phyloP scores from a whole-genome alignment of 1,139 yeast species.

The Yamadazyma triangularis region DNA sequence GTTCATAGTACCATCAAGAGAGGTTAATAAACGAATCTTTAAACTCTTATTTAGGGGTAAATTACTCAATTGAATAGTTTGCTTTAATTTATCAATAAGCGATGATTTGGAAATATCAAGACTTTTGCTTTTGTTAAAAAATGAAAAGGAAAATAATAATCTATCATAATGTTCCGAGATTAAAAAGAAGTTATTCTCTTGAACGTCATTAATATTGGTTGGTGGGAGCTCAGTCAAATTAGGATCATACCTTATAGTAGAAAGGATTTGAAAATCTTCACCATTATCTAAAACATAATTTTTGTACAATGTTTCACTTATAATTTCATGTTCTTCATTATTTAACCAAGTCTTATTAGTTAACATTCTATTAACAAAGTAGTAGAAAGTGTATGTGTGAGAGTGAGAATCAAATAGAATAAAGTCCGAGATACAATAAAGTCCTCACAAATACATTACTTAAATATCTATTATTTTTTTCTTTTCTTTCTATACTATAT shows the following conservation, averaged over 20 bases:
- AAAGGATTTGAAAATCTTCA: conserved; percentile 52
- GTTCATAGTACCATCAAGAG: conserved; percentile 43
- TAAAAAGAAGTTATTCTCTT: conserved; percentile 48
- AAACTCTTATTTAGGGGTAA: conserved; percentile 36
- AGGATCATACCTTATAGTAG: conserved; percentile 77
- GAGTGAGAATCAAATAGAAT: too few species aligned
- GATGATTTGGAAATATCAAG: conserved; percentile 38
- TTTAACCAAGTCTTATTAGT: too few species aligned
- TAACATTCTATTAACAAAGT: too few species aligned
- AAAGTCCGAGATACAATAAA: too few species aligned
- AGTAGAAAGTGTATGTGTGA: too few species aligned
- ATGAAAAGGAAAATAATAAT: conserved; percentile 47
- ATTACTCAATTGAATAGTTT: conserved; percentile 28
- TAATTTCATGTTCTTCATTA: background rate
- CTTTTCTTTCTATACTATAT: too few species aligned
- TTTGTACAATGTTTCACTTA: conserved; percentile 4
- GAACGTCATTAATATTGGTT: conserved; percentile 19
- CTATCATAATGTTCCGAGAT: conserved; percentile 62
- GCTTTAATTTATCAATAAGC: conserved; percentile 42
- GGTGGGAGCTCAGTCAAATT: conserved; percentile 27
- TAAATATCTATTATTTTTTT: too few species aligned
- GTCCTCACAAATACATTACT: too few species aligned
- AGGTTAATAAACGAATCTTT: conserved; percentile 56
- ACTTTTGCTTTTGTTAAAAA: conserved; percentile 34
- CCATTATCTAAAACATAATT: conserved; percentile 7